phyloP scores from a whole-genome alignment of 257 asterid genomes.

The Penstemon eatonii region DNA sequence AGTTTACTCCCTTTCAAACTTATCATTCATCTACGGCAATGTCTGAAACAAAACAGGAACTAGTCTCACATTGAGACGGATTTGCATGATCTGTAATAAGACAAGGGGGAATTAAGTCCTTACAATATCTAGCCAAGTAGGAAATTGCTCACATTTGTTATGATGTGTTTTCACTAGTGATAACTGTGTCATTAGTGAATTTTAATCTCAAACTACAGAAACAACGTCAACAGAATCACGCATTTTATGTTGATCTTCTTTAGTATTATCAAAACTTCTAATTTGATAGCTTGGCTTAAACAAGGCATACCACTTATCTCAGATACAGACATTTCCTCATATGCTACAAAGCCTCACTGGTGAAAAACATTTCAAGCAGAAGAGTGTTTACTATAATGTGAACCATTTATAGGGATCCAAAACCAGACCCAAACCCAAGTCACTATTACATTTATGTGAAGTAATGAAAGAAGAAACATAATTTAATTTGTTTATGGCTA shows the following conservation, averaged over 20 bases:
- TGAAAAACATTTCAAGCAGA: too few relatives aligned
- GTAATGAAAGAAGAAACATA: neutral
- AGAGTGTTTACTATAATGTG: neutral
- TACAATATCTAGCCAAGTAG: neutral
- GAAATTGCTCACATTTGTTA: neutral
- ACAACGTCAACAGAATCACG: too few relatives aligned
- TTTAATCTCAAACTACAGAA: too few relatives aligned
- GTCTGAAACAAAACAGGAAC: too few relatives aligned
- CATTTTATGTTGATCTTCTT: too few relatives aligned
- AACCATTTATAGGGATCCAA: neutral
- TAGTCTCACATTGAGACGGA: too few relatives aligned
- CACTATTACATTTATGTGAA: neutral
- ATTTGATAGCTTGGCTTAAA: neutral
- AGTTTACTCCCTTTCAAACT: too few relatives aligned
- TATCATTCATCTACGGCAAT: too few relatives aligned
- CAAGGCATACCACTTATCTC: neutral
- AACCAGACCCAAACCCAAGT: neutral
- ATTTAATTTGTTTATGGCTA: neutral
- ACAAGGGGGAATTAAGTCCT: too few relatives aligned
- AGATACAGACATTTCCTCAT: neutral
- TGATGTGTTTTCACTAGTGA: neutral
- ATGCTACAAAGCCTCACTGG: neutral
- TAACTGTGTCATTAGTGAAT: neutral
- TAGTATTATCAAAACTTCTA: neutral
- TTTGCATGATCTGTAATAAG: too few relatives aligned